Conservation (phyloP, 768 basidiomycete genomes). For the Amanita muscaria region DNA sequence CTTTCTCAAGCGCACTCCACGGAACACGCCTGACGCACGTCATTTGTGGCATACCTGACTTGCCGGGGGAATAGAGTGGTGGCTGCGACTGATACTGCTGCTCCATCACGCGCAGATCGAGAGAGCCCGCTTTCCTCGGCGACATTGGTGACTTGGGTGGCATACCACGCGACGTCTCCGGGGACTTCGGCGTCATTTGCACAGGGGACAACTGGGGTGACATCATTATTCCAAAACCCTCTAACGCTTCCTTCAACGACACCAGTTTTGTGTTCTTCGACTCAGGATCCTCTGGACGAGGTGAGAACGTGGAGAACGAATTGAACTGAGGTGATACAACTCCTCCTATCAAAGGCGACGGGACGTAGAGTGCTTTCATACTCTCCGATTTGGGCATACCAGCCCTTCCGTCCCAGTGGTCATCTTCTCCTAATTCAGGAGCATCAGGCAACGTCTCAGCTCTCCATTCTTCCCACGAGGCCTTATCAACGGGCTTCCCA, state of each 20-base stretch:
- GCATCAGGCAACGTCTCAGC: constrained; percentile 41
- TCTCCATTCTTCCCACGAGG: constrained; percentile 52
- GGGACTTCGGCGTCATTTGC: not conserved
- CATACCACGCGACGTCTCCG: not conserved
- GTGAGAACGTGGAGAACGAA: constrained; percentile 51
- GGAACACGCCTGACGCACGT: constrained; percentile 22
- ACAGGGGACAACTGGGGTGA: constrained; percentile 6
- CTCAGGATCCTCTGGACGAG: constrained; percentile 43
- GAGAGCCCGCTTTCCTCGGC: constrained; percentile 18
- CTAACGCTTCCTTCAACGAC: constrained; percentile 39
- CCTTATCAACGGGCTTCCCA: constrained; percentile 39
- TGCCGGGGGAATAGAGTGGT: not conserved
- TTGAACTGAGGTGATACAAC: constrained; percentile 37
- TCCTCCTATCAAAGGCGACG: constrained; percentile 37
- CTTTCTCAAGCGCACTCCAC: constrained; percentile 47
- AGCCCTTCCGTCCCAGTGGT: constrained; percentile 18
- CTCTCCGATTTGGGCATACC: constrained; percentile 38
- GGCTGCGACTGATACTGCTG: constrained; percentile 15
- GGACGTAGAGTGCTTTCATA: constrained; percentile 42
- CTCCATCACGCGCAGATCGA: constrained; percentile 19
- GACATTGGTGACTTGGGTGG: constrained; percentile 12
- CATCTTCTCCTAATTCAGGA: not conserved
- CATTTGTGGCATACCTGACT: not conserved
- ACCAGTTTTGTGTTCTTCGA: constrained; percentile 27
- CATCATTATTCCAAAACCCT: constrained; percentile 13